Evolutionary conservation across 495 filamentous ascomycete species (phyloP), one percentile per base, ranked within the genome.

Genomic region (Xanthoparmelia taractica): DNA sequence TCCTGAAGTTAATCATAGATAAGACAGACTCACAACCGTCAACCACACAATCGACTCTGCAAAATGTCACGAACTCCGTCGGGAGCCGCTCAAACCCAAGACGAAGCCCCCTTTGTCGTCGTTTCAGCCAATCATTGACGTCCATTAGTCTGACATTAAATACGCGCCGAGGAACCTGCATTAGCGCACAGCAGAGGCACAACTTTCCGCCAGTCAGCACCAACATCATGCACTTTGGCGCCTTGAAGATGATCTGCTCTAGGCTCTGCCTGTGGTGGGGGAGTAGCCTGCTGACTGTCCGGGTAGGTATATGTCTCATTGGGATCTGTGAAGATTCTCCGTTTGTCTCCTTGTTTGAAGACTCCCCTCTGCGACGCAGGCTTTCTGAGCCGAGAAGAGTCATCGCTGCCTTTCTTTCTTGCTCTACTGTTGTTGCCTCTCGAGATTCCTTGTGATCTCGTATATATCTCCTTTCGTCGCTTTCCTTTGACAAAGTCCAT

Each of bases 131-230:
- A 63, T 63, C 29, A 63, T 4, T 12, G 20, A 2, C 13, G 29
- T 57, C 20, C 20, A 15, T 18, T 23, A 25, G 20, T 36, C 29
- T 41, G 50, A 40, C 50, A 12, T 33, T 33, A 52, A 58, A 48
- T 63, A 63, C 55, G 61, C 61, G 61, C 61, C 56, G 40, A 63
- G 48, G 38, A 52, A 48, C 41, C 54, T 63, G 61, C 61, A 63
- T 63, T 63, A 63, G 61, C 43, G 31, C 60, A 4, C 5, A 36
- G 18, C 23, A 43, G 10, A 7, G 18, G 41, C 60, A 63, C 52
- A 52, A 17, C 15, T 23, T 45, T 43, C 38, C 38, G 17, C 61
- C 23, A 58, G 61, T 63, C 56, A 63, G 55, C 31, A 38, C 45
- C 33, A 52, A 38, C 55, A 58, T n/a, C 27, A 31, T 29, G 48